Evolutionary conservation across 2,329 filamentous ascomycete genomes (phyloP).

Genomic region (Ilyonectria sp.): DNA sequence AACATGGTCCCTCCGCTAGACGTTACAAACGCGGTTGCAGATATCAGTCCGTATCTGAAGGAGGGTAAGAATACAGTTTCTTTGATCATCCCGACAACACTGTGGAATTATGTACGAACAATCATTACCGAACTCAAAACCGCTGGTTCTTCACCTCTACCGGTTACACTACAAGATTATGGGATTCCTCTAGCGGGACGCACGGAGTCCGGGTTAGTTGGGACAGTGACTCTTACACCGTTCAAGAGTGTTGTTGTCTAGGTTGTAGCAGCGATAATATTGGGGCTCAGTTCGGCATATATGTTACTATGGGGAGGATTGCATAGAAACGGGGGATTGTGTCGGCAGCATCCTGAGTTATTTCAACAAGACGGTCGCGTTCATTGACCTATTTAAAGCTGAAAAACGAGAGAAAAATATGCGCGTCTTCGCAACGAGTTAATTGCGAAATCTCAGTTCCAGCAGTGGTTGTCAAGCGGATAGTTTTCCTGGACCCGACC

Average conservation of each 20-base stretch:
- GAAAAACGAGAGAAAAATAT: too few relatives aligned
- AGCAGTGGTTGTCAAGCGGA: too few relatives aligned
- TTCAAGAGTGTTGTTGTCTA: not conserved
- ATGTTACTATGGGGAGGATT: too few relatives aligned
- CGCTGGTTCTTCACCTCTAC: not conserved
- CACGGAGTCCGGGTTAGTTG: not conserved
- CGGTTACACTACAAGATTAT: not conserved
- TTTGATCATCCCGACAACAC: slow-evolving; percentile 4
- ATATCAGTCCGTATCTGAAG: slow-evolving; percentile 12
- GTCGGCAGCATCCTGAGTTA: too few relatives aligned
- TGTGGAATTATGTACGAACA: slow-evolving; percentile 25
- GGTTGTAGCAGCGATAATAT: not conserved
- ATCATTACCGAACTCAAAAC: not conserved
- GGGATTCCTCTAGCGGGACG: not conserved
- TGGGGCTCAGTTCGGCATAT: too few relatives aligned
- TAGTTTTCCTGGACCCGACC: too few relatives aligned
- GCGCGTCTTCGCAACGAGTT: too few relatives aligned
- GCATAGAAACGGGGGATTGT: too few relatives aligned
- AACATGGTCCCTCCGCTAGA: slow-evolving; percentile 1
- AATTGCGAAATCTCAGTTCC: too few relatives aligned
- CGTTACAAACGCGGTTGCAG: not conserved
- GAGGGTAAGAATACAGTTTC: slow-evolving; percentile 1
- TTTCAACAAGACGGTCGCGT: too few relatives aligned
- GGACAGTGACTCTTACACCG: not conserved
- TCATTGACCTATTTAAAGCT: too few relatives aligned